Evolutionary conservation across 2,329 filamentous ascomycete genomes (phyloP), one percentile per base, ranked within the genome.

Genomic region (Coniochaeta sp.): DNA sequence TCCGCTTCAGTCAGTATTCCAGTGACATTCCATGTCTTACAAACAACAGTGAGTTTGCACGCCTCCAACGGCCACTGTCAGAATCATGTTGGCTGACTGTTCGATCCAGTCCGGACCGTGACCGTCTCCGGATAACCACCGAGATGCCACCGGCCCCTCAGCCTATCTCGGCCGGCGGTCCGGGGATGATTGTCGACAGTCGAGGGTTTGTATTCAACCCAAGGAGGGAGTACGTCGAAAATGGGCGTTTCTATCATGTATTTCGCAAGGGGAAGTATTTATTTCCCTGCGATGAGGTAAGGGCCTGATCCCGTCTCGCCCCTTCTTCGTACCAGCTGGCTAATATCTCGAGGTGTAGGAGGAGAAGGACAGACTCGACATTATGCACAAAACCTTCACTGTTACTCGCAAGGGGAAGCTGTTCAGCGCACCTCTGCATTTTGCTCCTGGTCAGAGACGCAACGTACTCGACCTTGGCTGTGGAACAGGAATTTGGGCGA

Each of bases 401-500:
- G 78, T 87, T 18, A 82, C 82, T 48, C 82, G 86, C 56, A 73
- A 77, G 32, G 66, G 75, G 2, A 61, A 35, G n/a, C 51, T 68
- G 10, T 65, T 66, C 31, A 58, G 49, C 18, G 58, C 63, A 1
- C 69, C 70, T 2, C 68, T 71, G 6, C 51, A 50, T 30, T 53
- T 51, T 24, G 38, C 27, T 16, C 53, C 52, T 30, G 53, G n/a
- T 13, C 56, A 57, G 4, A 51, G 48, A 49, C 26, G 38, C 38
- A 42, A 42, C 22, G 75, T 86, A 47, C 64, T 87, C 40, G 83
- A 87, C 61, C 64, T 96, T 51, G 92, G 91, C 38, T 91, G 87
- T 56, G 92, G 91, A 16, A 95, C 90, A 1, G 91, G 90, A 33
- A 92, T 95, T 55, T 97, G 92, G 92, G 82, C 87, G 35, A 88